Evolutionary conservation across 768 basidiomycete genomes (phyloP), one percentile per base, ranked within the genome.

Genomic region (Lactifluus echinatus): DNA sequence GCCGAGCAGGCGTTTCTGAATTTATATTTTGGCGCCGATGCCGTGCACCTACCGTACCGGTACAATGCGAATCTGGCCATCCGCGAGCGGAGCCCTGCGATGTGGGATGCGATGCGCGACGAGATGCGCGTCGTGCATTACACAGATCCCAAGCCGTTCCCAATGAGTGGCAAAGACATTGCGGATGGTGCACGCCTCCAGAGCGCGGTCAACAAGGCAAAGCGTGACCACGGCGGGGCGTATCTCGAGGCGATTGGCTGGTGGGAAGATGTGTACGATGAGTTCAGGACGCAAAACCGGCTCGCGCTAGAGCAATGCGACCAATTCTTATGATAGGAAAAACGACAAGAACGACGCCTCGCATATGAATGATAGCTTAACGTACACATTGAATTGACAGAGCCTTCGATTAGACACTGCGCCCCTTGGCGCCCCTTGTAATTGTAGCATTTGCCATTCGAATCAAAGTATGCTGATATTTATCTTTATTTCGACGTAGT

Each of bases 1-100:
- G 77, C 77, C 2, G 73, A 74, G 46, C 74, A 76, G 65, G 72
- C 75, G 12, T 79, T 78, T 63, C 61, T 74, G 23, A 74, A 74
- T 56, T 55, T 66, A 23, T 74, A 72, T 60, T 74, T 69, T 48
- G 71, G 66, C 46, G 64, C 66, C 14, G 67, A 72, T 48, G 64
- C 56, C 24, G 57, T 70, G 33, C 66, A 67, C 6, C 66, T 74
- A 19, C 72, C 72, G 21, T 72, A 70, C 55, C 45, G 63, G 33
- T 74, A 73, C 63, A 73, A 72, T 52, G 72, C 65, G 14, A 73
- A 73, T 62, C 64, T 73, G n/a, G 72, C 66, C 3, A 70, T 73
- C 60, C 71, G 67, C 63, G 57, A 60, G 48, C 63, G 67, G 46
- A 68, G 65, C 43, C 67, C 67, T 2, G 61, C 46, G 44, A 42